These are phyloP conservation scores for Entomortierella lignicola DNA, from an alignment of 192 early-diverging fungal genomes.

Conservation along the genomic window DNA sequence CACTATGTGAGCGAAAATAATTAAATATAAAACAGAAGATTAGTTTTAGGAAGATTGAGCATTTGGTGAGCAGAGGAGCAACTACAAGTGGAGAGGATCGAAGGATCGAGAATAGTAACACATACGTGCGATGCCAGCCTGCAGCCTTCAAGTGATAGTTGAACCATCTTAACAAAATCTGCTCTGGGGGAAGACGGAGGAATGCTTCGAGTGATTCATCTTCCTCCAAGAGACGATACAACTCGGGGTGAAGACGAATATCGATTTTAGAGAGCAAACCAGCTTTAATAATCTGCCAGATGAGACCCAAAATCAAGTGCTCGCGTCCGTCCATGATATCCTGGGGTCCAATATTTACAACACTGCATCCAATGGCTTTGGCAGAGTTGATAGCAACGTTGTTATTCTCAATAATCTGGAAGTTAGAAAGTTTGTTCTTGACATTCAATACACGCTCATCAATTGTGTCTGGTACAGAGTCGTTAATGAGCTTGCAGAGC, in stretches of 20 bases:
- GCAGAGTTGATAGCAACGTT: slow-evolving; percentile 99
- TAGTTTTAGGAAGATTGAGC: background rate
- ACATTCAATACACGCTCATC: slow-evolving; percentile 98
- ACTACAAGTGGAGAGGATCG: background rate
- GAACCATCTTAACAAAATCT: slow-evolving; percentile 98
- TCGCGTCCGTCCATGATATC: slow-evolving; percentile 97
- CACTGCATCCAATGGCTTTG: slow-evolving; percentile 98
- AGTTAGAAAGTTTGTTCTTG: slow-evolving; percentile 87
- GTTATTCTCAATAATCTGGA: slow-evolving; percentile 99
- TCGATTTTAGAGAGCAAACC: slow-evolving; percentile 97
- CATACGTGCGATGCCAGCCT: slow-evolving; percentile 80
- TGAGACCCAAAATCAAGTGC: slow-evolving; percentile 95
- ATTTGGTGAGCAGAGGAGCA: slow-evolving; percentile 3
- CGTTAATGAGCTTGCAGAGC: slow-evolving; percentile 98
- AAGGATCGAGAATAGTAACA: slow-evolving; percentile 6
- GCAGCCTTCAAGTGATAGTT: slow-evolving; percentile 98
- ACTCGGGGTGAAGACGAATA: slow-evolving; percentile 97
- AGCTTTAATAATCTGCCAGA: slow-evolving; percentile 99
- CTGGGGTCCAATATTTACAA: slow-evolving; percentile 97
- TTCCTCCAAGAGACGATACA: slow-evolving; percentile 93
- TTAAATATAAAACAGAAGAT: background rate
- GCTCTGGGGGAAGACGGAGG: slow-evolving; percentile 93
- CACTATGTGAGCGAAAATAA: slow-evolving; percentile 52
- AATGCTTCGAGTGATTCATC: slow-evolving; percentile 96
- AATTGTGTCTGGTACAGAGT: slow-evolving; percentile 95